Base-by-base conservation (phyloP, 2,329 filamentous ascomycete species). In the Ampelomyces quisqualis region DNA sequence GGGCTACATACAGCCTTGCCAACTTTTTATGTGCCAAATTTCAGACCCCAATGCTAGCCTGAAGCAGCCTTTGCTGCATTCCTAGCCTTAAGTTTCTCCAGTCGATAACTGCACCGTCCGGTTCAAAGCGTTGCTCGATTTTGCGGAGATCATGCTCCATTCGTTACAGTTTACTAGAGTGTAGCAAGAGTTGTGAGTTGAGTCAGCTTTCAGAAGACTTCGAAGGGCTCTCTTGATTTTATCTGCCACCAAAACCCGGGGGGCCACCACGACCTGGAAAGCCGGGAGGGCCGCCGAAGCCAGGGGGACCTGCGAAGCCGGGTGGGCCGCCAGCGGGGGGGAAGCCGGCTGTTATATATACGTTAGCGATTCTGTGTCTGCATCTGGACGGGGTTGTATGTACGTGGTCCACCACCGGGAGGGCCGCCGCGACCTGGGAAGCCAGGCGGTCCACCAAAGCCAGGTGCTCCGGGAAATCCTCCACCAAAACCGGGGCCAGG, bases 401-500 rank as follows among this genome's bases (percentile, higher is more conserved):
- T 61, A 69, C 66, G 67, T 22, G 57, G 67, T 53, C 61, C 64
- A 26, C 66, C 64, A 11, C 38, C 48, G 30, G 67, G 65, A 26
- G 69, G 70, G 34, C 65, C 70, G 38, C 71, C 70, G 30, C 61
- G 52, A 27, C 59, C 61, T 23, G 56, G 45, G 40, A 58, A 59
- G 13, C 55, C 53, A 38, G 53, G 53, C 22, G 67, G 67, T 28
- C 65, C 70, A 38, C 67, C 70, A 29, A 64, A 65, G n/a, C 49
- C 56, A 39, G 59, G 57, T 28, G 68, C 68, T 32, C 65, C 70
- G 31, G 69, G 70, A 38, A 60, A 62, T 14, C 57, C 60, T 35
- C 58, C 77, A 42, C 77, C 77, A 31, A 75, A 76, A 13, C 77
- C 75, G 39, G 86, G 85, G 34, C 86, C 85, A 40, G 82, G 86